Percentiles rank a stretch among this genome's conserved stretches.
These are phyloP conservation scores for Vaccinium darrowii DNA, from an alignment of 148 eudicot genomes.

Conservation along the genomic window DNA sequence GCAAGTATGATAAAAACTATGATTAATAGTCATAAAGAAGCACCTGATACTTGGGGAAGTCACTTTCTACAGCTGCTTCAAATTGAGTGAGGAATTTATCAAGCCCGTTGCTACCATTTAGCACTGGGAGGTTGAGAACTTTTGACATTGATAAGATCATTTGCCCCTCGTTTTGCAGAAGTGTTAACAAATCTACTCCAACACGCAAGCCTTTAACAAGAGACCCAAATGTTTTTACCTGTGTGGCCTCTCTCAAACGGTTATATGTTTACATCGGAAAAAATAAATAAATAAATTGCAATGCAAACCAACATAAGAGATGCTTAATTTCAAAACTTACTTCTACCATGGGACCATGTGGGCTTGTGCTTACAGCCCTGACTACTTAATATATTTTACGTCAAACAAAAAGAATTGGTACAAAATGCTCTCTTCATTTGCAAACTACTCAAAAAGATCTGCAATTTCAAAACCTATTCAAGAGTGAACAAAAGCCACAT, in stretches of 20 bases:
- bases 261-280: background rate
- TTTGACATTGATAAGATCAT: conserved; percentile 44
- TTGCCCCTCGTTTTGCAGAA: conserved; percentile 49
- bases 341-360: background rate
- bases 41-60: conserved; percentile 89
- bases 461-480: background rate
- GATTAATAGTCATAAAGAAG: background rate
- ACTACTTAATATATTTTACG: background rate
- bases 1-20: background rate
- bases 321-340: background rate
- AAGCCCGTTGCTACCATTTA: conserved; percentile 63
- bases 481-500: background rate
- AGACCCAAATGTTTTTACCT: conserved; percentile 84
- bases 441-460: background rate
- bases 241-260: conserved; percentile 19
- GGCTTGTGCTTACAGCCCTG: background rate
- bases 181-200: conserved; percentile 61
- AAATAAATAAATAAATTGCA: background rate
- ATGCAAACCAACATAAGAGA: background rate
- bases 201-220: conserved; percentile 80
- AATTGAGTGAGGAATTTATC: conserved; percentile 74
- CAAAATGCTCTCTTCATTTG: background rate
- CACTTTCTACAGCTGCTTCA: conserved; percentile 93
- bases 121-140: conserved; percentile 62
- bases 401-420: background rate